These are phyloP conservation scores for Candida insectorum DNA, from an alignment of 805 yeast species.

Conservation along the genomic window DNA sequence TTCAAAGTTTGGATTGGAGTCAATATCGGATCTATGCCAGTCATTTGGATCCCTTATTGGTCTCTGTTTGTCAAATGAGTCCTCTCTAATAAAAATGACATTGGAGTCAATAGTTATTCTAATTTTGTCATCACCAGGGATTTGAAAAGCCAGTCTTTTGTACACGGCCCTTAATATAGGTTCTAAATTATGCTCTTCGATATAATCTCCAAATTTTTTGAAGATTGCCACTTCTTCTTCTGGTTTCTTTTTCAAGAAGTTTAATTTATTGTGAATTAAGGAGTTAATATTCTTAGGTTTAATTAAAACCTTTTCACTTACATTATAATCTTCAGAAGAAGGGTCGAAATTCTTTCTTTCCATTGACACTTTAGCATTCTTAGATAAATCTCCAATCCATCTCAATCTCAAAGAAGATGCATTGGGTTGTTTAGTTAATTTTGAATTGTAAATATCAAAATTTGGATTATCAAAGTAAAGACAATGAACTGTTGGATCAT, in stretches of 20 bases:
- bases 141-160: constrained; percentile 94
- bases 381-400: constrained; percentile 83
- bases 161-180: constrained; percentile 86
- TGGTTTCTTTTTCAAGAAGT: constrained; percentile 51
- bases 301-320: constrained; percentile 61
- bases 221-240: constrained; percentile 46
- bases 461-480: constrained; percentile 81
- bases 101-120: constrained; percentile 90
- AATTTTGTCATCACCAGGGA: constrained; percentile 94
- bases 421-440: constrained; percentile 64
- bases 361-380: constrained; percentile 72
- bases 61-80: constrained; percentile 73
- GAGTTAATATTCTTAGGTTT: constrained; percentile 81
- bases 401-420: constrained; percentile 79
- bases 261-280: constrained; percentile 55
- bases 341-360: constrained; percentile 77
- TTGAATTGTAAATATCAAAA: constrained; percentile 83
- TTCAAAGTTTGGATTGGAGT: constrained; percentile 68
- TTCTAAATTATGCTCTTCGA: constrained; percentile 63
- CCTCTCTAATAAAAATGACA: constrained; percentile 84
- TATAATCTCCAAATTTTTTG: constrained; percentile 52
- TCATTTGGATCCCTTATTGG: constrained; percentile 85
- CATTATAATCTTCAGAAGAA: constrained; percentile 47
- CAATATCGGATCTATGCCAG: constrained; percentile 94
- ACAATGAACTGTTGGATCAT: constrained; percentile 73